Evolutionary conservation across 2,329 filamentous ascomycete species (phyloP).

Genomic region (Nigrograna mackinnonii): DNA sequence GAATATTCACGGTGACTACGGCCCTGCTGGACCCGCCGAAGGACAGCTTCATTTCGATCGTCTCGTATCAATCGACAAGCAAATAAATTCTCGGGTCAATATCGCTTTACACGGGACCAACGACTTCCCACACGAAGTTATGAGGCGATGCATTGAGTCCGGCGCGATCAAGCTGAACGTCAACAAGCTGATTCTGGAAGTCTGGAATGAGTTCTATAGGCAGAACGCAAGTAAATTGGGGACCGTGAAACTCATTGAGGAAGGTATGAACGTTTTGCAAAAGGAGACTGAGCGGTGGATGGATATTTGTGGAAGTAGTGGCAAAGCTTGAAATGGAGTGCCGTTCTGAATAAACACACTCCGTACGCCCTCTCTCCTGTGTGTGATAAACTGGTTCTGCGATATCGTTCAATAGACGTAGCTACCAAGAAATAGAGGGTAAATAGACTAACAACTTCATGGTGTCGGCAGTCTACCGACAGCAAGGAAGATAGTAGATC

Average conservation of each 20-base stretch:
- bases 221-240: slow-evolving; percentile 38
- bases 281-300: slow-evolving; percentile 53
- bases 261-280: slow-evolving; percentile 49
- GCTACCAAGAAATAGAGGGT: no score
- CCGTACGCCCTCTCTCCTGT: no score
- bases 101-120: slow-evolving; percentile 63
- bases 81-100: slow-evolving; percentile 45
- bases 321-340: slow-evolving; percentile 45
- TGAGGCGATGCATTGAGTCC: slow-evolving; percentile 54
- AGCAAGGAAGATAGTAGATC: no score
- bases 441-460: no score
- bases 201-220: slow-evolving; percentile 48
- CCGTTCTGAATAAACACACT: no score
- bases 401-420: no score
- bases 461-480: no score
- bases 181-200: slow-evolving; percentile 56
- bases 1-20: slow-evolving; percentile 76
- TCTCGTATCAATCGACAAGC: slow-evolving; percentile 30
- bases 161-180: slow-evolving; percentile 63
- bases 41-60: slow-evolving; percentile 36
- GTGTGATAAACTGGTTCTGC: no score
- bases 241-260: slow-evolving; percentile 46
- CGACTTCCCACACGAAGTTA: slow-evolving; percentile 55
- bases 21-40: slow-evolving; percentile 55
- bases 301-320: slow-evolving; percentile 51